Evolutionary conservation across 768 basidiomycete genomes (phyloP).

Genomic region (Gymnopilus junonius): DNA sequence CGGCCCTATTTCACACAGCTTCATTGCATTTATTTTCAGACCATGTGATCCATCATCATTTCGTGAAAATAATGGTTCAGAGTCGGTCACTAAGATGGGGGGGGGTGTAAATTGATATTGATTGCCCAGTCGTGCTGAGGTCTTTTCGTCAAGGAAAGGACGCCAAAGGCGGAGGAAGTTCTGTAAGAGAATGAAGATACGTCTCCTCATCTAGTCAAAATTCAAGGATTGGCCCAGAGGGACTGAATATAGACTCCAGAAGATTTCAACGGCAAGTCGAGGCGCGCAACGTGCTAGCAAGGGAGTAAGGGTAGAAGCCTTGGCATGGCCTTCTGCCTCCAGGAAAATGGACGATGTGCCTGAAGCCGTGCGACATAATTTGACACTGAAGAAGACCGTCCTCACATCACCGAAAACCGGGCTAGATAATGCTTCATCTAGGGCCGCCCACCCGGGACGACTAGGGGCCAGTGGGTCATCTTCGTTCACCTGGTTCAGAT

Average conservation of each 20-base stretch:
- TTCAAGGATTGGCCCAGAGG: neutral
- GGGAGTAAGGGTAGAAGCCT: neutral
- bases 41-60: too few relatives aligned
- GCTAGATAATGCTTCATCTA: neutral
- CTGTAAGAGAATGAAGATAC: neutral
- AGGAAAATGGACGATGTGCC: too few relatives aligned
- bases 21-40: too few relatives aligned
- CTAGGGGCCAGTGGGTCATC: neutral
- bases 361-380: neutral
- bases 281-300: neutral
- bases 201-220: neutral
- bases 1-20: too few relatives aligned
- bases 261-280: neutral
- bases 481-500: neutral
- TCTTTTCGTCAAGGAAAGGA: neutral
- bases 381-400: neutral
- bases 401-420: neutral
- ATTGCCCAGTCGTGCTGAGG: neutral
- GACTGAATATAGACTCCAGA: neutral
- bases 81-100: too few relatives aligned
- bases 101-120: too few relatives aligned
- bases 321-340: too few relatives aligned
- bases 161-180: neutral
- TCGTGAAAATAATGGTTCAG: too few relatives aligned
- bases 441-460: neutral